Evolutionary conservation across 225 moss, liverwort and hornwort genomes (phyloP), one percentile per base, ranked within the genome.

Genomic region (Antitrichia curtipendula): DNA sequence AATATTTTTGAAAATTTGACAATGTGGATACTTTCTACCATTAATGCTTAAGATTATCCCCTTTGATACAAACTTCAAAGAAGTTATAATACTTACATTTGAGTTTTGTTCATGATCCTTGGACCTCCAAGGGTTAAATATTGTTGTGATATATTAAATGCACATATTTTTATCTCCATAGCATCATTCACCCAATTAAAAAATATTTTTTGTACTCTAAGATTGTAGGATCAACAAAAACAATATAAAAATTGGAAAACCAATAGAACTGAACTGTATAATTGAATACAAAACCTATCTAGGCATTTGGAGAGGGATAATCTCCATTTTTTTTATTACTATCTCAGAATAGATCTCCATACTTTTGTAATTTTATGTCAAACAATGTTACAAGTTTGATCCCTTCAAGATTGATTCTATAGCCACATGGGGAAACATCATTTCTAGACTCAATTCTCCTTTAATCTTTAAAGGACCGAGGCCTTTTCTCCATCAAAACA

Each of bases 21-120:
- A 3, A 14, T 8, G 14, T 0, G 0, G 0, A 13, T 23, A 24
- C 40, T 40, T 23, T 69, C 6, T 69, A 24, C 2, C 23, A 1
- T 24, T 24, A 3, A 14, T 40, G 69, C 7, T 23, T 13, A 40
- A 24, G 1, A 69, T 69, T 24, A 8, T 8, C 0, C 0, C 4
- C 4, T 69, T 69, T 69, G 14, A 40, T 40, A 38, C 7, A 68
- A 38, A 68, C 13, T 68, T 23, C 7, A 38, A 68, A 13, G 1
- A 38, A 13, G 2, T 40, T 22, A 23, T 13, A 13, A 4, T 38
- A 40, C 0, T 40, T 69, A 7, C 24, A 32, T 40, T 4, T 38
- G 16, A 6, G 0, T 69, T 24, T 40, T 13, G 13, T 21, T 24
- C 17, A 12, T 13, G 21, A 38, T 1, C 23, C 3, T 22, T 38